Evolutionary conservation across 2,329 filamentous ascomycete species (phyloP).

Genomic region (Neonectria sp.): DNA sequence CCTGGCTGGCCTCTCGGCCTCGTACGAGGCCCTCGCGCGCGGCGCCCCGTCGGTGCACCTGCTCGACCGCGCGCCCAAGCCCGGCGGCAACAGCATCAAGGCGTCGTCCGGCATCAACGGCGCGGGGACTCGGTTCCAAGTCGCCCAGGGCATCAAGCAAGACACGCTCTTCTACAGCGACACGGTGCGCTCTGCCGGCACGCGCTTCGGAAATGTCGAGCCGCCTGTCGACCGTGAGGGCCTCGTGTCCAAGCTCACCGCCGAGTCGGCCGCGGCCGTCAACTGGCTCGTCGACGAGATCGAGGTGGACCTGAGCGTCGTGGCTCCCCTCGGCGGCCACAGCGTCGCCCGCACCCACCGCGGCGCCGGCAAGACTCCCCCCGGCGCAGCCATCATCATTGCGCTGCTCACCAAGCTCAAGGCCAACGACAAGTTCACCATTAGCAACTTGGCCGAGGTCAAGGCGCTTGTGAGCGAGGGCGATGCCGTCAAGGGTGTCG

Average conservation of each 20-base stretch:
- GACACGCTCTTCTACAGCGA: conserved; percentile 67
- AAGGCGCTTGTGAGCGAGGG: conserved; percentile 61
- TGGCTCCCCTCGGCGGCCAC: conserved; percentile 74
- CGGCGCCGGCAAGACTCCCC: conserved; percentile 68
- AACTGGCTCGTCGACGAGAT: conserved; percentile 71
- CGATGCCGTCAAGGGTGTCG: conserved; percentile 64
- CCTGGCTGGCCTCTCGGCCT: conserved; percentile 73
- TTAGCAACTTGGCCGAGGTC: conserved; percentile 68
- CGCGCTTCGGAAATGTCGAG: conserved; percentile 49
- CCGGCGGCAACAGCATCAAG: conserved; percentile 77
- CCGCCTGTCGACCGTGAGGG: conserved; percentile 54
- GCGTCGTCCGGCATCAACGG: conserved; percentile 78
- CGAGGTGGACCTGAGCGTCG: conserved; percentile 70
- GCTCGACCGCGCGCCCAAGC: conserved; percentile 71
- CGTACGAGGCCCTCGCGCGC: conserved; percentile 68
- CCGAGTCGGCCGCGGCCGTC: conserved; percentile 64
- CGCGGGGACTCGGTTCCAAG: conserved; percentile 71
- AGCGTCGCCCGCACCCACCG: conserved; percentile 63
- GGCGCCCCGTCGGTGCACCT: conserved; percentile 67
- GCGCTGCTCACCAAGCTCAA: conserved; percentile 67
- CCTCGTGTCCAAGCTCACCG: conserved; percentile 65
- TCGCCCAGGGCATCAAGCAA: conserved; percentile 49
- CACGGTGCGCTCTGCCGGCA: conserved; percentile 70
- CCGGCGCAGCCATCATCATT: conserved; percentile 71
- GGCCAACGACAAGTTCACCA: conserved; percentile 63